Conservation (phyloP, 2,329 filamentous ascomycete genomes). For the Fusarium pilosicola region DNA sequence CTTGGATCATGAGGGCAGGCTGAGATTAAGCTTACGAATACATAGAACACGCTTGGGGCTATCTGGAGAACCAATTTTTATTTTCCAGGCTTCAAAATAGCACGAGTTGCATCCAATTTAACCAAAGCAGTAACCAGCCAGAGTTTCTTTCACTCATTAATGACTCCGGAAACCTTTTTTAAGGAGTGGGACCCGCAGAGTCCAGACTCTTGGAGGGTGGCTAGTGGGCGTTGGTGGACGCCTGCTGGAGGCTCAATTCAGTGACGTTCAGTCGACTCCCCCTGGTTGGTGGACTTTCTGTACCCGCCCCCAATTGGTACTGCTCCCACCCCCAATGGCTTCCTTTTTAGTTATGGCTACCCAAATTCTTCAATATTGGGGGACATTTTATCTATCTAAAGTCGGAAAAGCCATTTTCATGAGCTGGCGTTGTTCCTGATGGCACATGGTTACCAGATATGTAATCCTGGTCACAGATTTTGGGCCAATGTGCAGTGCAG, state of each 20-base stretch:
- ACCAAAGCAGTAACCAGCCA: slow-evolving; percentile 25
- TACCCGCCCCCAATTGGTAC: slow-evolving; percentile 37
- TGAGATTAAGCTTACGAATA: slow-evolving; percentile 16
- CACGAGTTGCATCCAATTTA: not conserved
- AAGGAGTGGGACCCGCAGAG: slow-evolving; percentile 14
- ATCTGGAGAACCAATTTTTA: not conserved
- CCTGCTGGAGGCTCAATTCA: slow-evolving; percentile 27
- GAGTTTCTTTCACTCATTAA: slow-evolving; percentile 8
- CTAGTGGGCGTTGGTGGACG: slow-evolving; percentile 8
- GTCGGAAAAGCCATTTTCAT: slow-evolving; percentile 12
- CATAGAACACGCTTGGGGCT: not conserved
- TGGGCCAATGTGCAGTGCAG: slow-evolving; percentile 5
- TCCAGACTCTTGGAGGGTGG: slow-evolving; percentile 19
- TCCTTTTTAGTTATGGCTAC: not conserved
- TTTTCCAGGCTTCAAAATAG: slow-evolving; percentile 1
- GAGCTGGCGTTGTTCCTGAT: slow-evolving; percentile 27
- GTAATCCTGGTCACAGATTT: slow-evolving; percentile 6
- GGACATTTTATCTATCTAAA: slow-evolving; percentile 5
- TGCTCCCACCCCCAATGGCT: slow-evolving; percentile 34
- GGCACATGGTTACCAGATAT: slow-evolving; percentile 31
- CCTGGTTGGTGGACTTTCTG: slow-evolving; percentile 41
- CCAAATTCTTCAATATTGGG: slow-evolving; percentile 38
- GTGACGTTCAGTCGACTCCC: slow-evolving; percentile 15
- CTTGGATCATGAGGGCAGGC: slow-evolving; percentile 10
- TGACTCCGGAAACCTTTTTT: slow-evolving; percentile 32